These are phyloP conservation scores for Scenedesmus sp. DNA, from an alignment of 163 green algal species.

Conservation along the genomic window DNA sequence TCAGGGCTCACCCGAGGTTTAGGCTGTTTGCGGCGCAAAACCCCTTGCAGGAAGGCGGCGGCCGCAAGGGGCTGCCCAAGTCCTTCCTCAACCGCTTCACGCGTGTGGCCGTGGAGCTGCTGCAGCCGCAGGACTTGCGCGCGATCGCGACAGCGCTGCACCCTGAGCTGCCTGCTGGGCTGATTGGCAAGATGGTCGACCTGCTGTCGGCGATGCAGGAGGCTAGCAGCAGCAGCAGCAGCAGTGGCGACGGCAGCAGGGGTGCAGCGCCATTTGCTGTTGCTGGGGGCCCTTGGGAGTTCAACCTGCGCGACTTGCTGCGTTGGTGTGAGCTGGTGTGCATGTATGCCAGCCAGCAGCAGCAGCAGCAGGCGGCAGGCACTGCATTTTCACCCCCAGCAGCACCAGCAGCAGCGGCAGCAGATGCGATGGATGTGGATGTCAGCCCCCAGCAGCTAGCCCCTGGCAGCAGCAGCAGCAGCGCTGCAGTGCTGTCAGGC, in stretches of 20 bases:
- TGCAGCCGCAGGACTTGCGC: constrained; percentile 84
- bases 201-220: constrained; percentile 82
- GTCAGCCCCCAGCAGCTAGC: background rate
- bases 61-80: constrained; percentile 96
- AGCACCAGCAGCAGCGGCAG: background rate
- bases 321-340: constrained; percentile 94
- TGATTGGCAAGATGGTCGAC: constrained; percentile 83
- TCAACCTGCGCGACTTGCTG: constrained; percentile 98
- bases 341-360: constrained; percentile 11
- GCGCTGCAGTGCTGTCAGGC: background rate
- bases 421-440: constrained; percentile 26
- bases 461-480: constrained; percentile 19
- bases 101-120: constrained; percentile 89
- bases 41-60: constrained; percentile 92
- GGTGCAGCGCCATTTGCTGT: constrained; percentile 73
- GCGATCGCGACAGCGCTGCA: constrained; percentile 83
- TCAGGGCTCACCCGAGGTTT: constrained; percentile 89
- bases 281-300: constrained; percentile 96
- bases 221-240: background rate
- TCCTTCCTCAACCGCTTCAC: constrained; percentile 99
- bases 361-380: constrained; percentile 1
- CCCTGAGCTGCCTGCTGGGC: constrained; percentile 62
- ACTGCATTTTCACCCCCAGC: background rate
- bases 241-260: background rate
- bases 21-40: constrained; percentile 97